Evolutionary conservation across 306 rosid genomes (phyloP).

Genomic region (Medicago arabica): DNA sequence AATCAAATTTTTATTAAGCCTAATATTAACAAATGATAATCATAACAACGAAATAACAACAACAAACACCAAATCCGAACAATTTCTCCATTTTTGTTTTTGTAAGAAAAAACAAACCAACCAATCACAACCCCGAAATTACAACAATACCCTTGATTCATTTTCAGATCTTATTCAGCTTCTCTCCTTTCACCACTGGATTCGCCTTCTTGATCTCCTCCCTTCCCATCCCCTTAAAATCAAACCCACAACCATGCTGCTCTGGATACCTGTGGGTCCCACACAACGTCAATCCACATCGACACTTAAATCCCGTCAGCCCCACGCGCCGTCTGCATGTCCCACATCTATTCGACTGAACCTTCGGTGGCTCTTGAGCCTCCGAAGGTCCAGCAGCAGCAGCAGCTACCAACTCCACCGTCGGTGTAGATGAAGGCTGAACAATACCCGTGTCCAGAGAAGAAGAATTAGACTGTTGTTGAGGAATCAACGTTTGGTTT

Average conservation of each 20-base stretch:
- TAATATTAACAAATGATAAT: background rate
- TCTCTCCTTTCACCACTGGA: conserved; percentile 78
- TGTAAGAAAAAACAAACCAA: background rate
- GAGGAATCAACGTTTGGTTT: conserved; percentile 59
- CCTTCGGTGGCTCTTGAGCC: background rate
- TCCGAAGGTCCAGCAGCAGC: background rate
- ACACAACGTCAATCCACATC: conserved; percentile 74
- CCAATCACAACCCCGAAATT: conserved; percentile 23
- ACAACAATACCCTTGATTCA: conserved; percentile 46
- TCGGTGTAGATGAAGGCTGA: background rate
- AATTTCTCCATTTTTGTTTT: background rate
- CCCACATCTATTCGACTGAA: conserved; percentile 56
- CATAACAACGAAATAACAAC: background rate
- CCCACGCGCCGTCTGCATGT: conserved; percentile 88
- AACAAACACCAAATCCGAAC: background rate
- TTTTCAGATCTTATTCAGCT: conserved; percentile 71
- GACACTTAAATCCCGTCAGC: conserved; percentile 77
- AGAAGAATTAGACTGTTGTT: conserved; percentile 28
- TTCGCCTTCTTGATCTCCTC: conserved; percentile 91
- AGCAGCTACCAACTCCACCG: background rate
- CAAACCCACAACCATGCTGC: conserved; percentile 72
- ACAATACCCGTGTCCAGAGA: background rate
- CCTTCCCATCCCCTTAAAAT: conserved; percentile 72
- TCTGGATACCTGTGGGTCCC: conserved; percentile 89
- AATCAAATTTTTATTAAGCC: background rate